phyloP scores from a whole-genome alignment of 352 stramenopile genomes.

The Globisporangium carolinianum region DNA sequence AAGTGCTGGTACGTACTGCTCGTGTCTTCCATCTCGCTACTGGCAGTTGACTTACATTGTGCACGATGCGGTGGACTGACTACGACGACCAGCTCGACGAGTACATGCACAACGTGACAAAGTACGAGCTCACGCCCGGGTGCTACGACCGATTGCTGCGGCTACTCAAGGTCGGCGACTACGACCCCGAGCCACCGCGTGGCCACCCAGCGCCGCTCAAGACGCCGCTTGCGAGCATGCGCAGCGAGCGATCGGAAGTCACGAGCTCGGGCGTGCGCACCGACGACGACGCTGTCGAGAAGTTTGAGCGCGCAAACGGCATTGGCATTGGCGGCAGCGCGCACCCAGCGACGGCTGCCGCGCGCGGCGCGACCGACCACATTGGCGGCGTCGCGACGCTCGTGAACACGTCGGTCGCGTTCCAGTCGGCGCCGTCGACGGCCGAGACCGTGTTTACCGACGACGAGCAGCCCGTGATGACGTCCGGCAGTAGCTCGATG shows the following conservation, averaged over 20 bases:
- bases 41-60: background rate
- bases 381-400: conserved; percentile 16
- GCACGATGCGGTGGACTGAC: no score
- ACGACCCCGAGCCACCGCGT: conserved; percentile 23
- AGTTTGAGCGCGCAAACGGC: background rate
- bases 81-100: conserved; percentile 42
- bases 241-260: background rate
- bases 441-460: conserved; percentile 17
- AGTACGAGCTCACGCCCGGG: conserved; percentile 27
- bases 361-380: conserved; percentile 1
- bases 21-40: background rate
- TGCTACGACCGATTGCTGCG: conserved; percentile 45
- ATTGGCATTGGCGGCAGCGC: background rate
- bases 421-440: conserved; percentile 19
- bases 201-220: conserved; percentile 8
- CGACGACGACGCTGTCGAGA: conserved; percentile 11
- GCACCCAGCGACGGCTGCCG: background rate
- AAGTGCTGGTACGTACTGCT: conserved; percentile 49
- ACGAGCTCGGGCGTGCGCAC: conserved; percentile 1
- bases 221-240: background rate
- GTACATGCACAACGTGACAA: conserved; percentile 54
- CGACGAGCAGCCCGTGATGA: background rate
- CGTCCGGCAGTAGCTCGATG: background rate
- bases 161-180: conserved; percentile 53
- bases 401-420: conserved; percentile 7